Base-by-base conservation (phyloP, 139 green algal species). In the Chlamydomonas sp. region DNA sequence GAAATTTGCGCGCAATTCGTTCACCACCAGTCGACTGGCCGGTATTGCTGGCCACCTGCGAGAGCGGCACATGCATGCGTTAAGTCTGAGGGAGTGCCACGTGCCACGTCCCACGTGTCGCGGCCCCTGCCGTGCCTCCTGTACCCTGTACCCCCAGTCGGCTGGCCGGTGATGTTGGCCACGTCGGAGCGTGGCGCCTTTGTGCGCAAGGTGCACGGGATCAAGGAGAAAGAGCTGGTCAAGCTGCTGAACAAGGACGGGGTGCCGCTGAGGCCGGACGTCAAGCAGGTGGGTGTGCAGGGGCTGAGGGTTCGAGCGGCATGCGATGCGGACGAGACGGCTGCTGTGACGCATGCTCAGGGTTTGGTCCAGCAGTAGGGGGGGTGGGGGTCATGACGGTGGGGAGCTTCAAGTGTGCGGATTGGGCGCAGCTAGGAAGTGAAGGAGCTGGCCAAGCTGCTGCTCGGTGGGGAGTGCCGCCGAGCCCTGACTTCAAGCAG, bases 91-190 rank as follows among this genome's bases (percentile, higher is more conserved):
- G n/a, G n/a, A n/a, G n/a, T n/a, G n/a, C n/a, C n/a, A n/a, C n/a
- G n/a, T n/a, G n/a, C n/a, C n/a, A n/a, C n/a, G n/a, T n/a, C n/a
- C n/a, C n/a, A n/a, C n/a, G n/a, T n/a, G n/a, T n/a, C n/a, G n/a
- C n/a, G n/a, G n/a, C n/a, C n/a, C n/a, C n/a, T n/a, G n/a, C n/a
- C n/a, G n/a, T n/a, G n/a, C n/a, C n/a, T n/a, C n/a, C 77, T 9
- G 1, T n/a, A 74, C 12, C 49, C 15, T 15, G 7, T 16, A 1
- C 58, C 15, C 16, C 6, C 83, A 88, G 83, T 88, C 1, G 83
- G 83, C 6, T 88, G 83, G 83, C 83, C 83, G 7, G 58, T 81
- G 63, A 88, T 88, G 83, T 1, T 88, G 16, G 63, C 83, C n/a
- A 88, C 83, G 12, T 67, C 73, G 15, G 83, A 88, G 4, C 83